phyloP scores from a whole-genome alignment of 345 rosid genomes.

The Stellera chamaejasme region DNA sequence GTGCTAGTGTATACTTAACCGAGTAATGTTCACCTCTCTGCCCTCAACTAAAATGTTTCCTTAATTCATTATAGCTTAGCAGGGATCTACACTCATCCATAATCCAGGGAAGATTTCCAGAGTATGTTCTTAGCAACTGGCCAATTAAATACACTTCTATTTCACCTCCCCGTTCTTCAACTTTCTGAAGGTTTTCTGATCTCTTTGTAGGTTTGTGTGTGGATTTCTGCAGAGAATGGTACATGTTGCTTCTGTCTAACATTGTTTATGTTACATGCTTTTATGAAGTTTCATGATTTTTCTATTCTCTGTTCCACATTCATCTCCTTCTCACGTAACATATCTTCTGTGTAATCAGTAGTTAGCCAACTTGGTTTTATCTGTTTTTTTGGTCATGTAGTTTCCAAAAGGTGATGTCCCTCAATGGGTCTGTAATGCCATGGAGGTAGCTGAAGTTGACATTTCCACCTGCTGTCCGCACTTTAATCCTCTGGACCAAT shows the following conservation, averaged over 20 bases:
- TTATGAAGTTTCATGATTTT: not conserved
- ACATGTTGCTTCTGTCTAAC: slow-evolving; percentile 14
- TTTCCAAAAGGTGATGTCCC: slow-evolving; percentile 74
- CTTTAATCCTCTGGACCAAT: too few relatives aligned
- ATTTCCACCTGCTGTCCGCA: slow-evolving; percentile 47
- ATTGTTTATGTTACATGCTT: not conserved
- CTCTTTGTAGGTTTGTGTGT: slow-evolving; percentile 53
- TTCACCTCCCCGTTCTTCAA: not conserved
- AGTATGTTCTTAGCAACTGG: slow-evolving; percentile 33
- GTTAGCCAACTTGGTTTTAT: not conserved
- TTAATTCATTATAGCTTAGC: slow-evolving; percentile 48
- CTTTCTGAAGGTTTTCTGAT: not conserved
- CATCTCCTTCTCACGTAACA: not conserved
- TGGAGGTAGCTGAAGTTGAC: slow-evolving; percentile 74
- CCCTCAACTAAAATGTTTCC: slow-evolving; percentile 1
- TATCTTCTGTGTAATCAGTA: not conserved
- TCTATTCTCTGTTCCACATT: not conserved
- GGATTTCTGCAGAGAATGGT: slow-evolving; percentile 71
- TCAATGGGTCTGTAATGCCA: slow-evolving; percentile 79
- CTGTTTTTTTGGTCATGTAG: slow-evolving; percentile 26
- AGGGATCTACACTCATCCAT: slow-evolving; percentile 58
- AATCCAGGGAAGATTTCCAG: slow-evolving; percentile 46
- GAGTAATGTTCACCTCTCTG: slow-evolving; percentile 5
- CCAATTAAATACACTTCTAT: not conserved
- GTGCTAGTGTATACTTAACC: slow-evolving; percentile 1